A percentile compares a stretch with the other conserved stretches of the same genome.
Evolutionary conservation across 208 protist genomes (phyloP).

Genomic region (Trypanosomatidae sp.): DNA sequence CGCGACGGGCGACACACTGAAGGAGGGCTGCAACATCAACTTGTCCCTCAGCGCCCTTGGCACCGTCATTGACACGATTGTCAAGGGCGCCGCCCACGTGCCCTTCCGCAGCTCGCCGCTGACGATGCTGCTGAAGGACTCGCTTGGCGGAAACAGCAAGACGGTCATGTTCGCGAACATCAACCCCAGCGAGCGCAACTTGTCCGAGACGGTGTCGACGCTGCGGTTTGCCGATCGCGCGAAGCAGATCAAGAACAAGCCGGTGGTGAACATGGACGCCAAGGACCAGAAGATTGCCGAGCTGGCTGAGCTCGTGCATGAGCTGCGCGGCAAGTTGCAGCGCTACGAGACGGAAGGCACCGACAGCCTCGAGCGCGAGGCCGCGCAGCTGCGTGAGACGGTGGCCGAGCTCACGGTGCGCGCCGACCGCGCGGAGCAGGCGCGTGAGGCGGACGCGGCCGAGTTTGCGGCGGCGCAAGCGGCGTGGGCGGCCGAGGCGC

Average conservation of each 20-base stretch:
- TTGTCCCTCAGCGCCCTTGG: conserved; percentile 83
- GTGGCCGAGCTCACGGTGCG: conserved; percentile 59
- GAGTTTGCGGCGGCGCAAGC: conserved; percentile 50
- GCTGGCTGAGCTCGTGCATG: conserved; percentile 48
- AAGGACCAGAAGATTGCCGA: conserved; percentile 85
- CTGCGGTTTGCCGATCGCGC: conserved; percentile 82
- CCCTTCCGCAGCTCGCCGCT: conserved; percentile 77
- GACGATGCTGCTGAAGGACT: conserved; percentile 87
- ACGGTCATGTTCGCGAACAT: conserved; percentile 89
- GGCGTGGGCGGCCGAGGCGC: conserved; percentile 23
- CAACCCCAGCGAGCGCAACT: conserved; percentile 74
- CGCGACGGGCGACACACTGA: conserved; percentile 82
- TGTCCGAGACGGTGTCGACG: conserved; percentile 83
- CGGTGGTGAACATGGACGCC: conserved; percentile 78
- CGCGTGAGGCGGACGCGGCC: conserved; percentile 53
- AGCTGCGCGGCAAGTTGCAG: conserved; percentile 67
- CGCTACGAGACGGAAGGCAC: conserved; percentile 66
- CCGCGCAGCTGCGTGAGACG: conserved; percentile 40
- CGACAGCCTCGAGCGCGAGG: conserved; percentile 43
- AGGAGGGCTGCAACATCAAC: conserved; percentile 92
- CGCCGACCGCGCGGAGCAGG: conserved; percentile 55
- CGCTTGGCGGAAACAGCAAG: conserved; percentile 80
- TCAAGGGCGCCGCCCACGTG: conserved; percentile 75
- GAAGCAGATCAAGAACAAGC: conserved; percentile 91
- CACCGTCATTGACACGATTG: conserved; percentile 85